These are phyloP conservation scores for Fraxinus nigra DNA, from an alignment of 305 asterid species.

Conservation along the genomic window DNA sequence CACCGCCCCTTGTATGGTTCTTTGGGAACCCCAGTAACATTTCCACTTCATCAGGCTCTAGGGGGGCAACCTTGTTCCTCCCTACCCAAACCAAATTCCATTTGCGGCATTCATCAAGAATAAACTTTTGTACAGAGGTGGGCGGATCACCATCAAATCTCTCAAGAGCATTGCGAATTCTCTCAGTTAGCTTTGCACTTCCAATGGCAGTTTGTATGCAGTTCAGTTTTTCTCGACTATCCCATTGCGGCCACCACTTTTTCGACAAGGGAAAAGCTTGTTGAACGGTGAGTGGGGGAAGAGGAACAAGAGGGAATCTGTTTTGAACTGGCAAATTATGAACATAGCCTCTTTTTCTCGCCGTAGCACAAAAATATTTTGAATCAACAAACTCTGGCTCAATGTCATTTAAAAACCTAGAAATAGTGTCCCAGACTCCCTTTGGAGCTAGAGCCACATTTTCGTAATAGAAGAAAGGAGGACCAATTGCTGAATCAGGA, in stretches of 20 bases:
- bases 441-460: conserved; percentile 92
- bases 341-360: conserved; percentile 82
- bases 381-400: conserved; percentile 91
- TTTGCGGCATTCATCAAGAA: conserved; percentile 58
- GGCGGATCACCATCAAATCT: conserved; percentile 62
- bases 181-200: conserved; percentile 70
- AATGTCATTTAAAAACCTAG: conserved; percentile 53
- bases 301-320: conserved; percentile 69
- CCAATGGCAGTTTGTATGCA: conserved; percentile 83
- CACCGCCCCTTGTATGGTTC: conserved; percentile 92
- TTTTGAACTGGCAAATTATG: conserved; percentile 73
- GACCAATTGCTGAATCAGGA: conserved; percentile 65
- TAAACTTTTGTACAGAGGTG: conserved; percentile 34
- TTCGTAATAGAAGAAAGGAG: conserved; percentile 84
- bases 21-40: conserved; percentile 77
- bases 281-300: conserved; percentile 65
- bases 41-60: conserved; percentile 87
- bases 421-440: conserved; percentile 89
- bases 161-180: conserved; percentile 73
- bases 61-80: conserved; percentile 72
- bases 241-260: conserved; percentile 97
- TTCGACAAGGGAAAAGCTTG: conserved; percentile 78
- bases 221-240: conserved; percentile 63
- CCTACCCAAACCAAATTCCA: conserved; percentile 98
- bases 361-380: conserved; percentile 70